Base-by-base conservation (phyloP, 306 rosid species). In the Cucurbita pepo region DNA sequence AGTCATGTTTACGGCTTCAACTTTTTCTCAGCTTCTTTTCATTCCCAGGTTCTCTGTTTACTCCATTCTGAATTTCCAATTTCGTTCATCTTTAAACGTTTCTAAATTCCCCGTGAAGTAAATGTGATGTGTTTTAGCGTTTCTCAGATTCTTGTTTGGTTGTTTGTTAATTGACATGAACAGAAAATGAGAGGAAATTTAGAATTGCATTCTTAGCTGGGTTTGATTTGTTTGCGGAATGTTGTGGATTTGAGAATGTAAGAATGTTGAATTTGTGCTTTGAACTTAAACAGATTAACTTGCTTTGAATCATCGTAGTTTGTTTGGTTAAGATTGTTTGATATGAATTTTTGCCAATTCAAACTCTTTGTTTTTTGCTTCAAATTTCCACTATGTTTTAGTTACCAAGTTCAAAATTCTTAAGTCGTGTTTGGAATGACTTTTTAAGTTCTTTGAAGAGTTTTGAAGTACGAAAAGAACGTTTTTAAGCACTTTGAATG, bases 31-130 rank as follows among this genome's bases (percentile, higher is more conserved):
- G 7, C 86, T 88, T 81, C 84, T 90, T 57, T 81, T 81, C 8
- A 65, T 77, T 71, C 82, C 94, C 88, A 94, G 98, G 97, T 93
- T 75, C 79, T 77, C 63, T 70, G 40, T 74, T 47, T 66, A 22
- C 71, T 43, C 81, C 62, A 1, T 58, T 0, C 71, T 30, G 43
- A 59, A 53, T 5, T 51, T 53, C 1, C 43, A 59, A 53, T 5
- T 51, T 53, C 3, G 14, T 48, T 36, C 50, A 10, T 36, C 52
- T 54, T n/a, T 5, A 5, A 34, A 9, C 19, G 4, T 9, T 18
- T 71, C 34, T 3, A 50, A 72, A 38, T 52, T 21, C 53, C 10
- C 50, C 30, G 10, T 10, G 21, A 21, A 9, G n/a, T 10, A 25
- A 30, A 18, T 44, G 8, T 12, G 34, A 37, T 15, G 14, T 37